Conservation (phyloP, 140 eudicot genomes). For the Senecio squalidus region DNA sequence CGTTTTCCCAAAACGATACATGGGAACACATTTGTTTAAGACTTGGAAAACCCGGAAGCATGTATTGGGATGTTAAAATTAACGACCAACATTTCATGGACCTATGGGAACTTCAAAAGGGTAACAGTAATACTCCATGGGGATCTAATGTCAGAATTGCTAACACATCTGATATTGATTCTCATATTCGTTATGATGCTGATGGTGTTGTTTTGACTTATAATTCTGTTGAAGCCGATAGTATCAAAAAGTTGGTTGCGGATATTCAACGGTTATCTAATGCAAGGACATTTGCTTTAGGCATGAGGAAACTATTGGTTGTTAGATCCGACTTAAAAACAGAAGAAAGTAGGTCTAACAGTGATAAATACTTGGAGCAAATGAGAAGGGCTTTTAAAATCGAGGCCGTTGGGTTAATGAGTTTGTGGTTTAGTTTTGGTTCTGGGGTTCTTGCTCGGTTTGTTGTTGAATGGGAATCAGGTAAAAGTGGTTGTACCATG, state of each 20-base stretch:
- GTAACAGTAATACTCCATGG: slow-evolving; percentile 68
- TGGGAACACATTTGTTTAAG: slow-evolving; percentile 85
- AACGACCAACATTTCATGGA: slow-evolving; percentile 84
- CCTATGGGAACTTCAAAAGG: slow-evolving; percentile 96
- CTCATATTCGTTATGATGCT: slow-evolving; percentile 88
- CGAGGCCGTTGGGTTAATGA: slow-evolving; percentile 95
- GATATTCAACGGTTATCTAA: slow-evolving; percentile 88
- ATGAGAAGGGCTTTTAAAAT: slow-evolving; percentile 82
- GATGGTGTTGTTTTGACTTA: slow-evolving; percentile 94
- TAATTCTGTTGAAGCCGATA: slow-evolving; percentile 83
- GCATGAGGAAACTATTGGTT: slow-evolving; percentile 85
- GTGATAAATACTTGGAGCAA: slow-evolving; percentile 69
- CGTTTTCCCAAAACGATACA: slow-evolving; percentile 63
- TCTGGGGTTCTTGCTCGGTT: slow-evolving; percentile 87
- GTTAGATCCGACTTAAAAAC: slow-evolving; percentile 64
- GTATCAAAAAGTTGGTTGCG: slow-evolving; percentile 81
- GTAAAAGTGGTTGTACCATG: slow-evolving; percentile 95
- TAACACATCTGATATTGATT: slow-evolving; percentile 80
- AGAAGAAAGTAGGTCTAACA: slow-evolving; percentile 45
- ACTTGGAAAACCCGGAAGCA: slow-evolving; percentile 87
- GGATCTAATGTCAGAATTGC: slow-evolving; percentile 87
- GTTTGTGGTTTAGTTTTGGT: slow-evolving; percentile 98
- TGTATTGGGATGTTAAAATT: slow-evolving; percentile 98
- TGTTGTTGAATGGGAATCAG: slow-evolving; percentile 99
- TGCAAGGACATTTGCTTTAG: slow-evolving; percentile 90